Base-by-base conservation (phyloP, 768 basidiomycete species). In the Rhodotorula taiwanensis region DNA sequence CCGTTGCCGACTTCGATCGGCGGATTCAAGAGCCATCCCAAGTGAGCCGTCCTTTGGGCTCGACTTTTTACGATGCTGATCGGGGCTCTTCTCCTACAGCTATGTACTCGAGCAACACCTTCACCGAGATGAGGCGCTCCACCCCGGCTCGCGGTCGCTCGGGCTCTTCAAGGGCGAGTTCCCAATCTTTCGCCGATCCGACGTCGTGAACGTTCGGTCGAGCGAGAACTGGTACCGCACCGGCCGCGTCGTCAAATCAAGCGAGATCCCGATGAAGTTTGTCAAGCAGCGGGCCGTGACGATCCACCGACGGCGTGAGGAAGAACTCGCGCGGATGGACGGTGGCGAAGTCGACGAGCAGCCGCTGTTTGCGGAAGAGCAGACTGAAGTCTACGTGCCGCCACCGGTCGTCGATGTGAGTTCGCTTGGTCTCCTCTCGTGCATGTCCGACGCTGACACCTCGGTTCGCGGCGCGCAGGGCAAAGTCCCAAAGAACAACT, bases 1-100 rank as follows among this genome's bases (percentile, higher is more conserved):
- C 90, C 86, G 30, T 95, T 99, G 91, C 95, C 95, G 1, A 86
- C 84, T 23, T 86, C 86, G 16, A 80, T 98, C 58, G 79, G 81
- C 33, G 95, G 91, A 3, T 98, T 98, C 82, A 97, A 98, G 75
- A 86, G 89, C 72, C 95, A 99, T 77, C 91, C 93, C 8, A 73
- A 94, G 86, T 94, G 72, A 54, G 85, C 76, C 21, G 11, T 5
- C 18, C 33, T 31, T 48, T 8, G n/a, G 36, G 10, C 36, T 36
- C 20, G 9, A 15, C 58, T 43, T 33, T 49, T 43, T 66, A 25
- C n/a, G 28, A 52, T 13, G 30, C 2, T 63, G 39, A 34, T 31
- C n/a, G 14, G 2, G 18, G 33, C 23, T 36, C 34, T 51, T 15
- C 2, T 20, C 3, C 15, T 41, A 20, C 70, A 89, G 89, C 71